Evolutionary conservation across 2,329 filamentous ascomycete genomes (phyloP).

Genomic region (Paramyrothecium roridum): DNA sequence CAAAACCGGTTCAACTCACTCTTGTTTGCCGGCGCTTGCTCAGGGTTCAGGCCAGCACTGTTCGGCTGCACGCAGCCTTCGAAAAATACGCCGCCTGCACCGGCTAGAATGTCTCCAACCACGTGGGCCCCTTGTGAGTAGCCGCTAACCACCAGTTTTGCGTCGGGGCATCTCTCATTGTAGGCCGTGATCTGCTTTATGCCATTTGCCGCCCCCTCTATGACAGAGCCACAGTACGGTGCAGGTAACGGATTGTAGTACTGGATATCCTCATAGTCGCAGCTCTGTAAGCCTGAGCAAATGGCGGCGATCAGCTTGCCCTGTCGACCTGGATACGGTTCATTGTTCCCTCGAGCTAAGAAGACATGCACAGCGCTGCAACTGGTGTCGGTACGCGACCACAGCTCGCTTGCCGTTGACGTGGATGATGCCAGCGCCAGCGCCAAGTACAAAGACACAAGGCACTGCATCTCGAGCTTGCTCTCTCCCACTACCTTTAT

Average conservation of each 20-base stretch:
- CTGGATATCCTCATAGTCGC: constrained; percentile 28
- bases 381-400: too few species aligned
- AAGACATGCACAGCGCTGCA: constrained; percentile 25
- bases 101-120: constrained; percentile 31
- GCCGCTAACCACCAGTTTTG: constrained; percentile 36
- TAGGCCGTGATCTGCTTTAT: constrained; percentile 34
- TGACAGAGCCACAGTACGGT: constrained; percentile 32
- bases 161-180: constrained; percentile 32
- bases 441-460: too few species aligned
- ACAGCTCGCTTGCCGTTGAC: too few species aligned
- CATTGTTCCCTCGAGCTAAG: constrained; percentile 22
- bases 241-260: constrained; percentile 23
- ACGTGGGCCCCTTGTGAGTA: constrained; percentile 38
- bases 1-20: constrained; percentile 29
- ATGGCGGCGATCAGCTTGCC: constrained; percentile 21
- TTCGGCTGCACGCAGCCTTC: constrained; percentile 21
- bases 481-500: too few species aligned
- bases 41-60: constrained; percentile 19
- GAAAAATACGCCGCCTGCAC: constrained; percentile 30
- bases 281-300: constrained; percentile 19
- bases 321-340: constrained; percentile 25
- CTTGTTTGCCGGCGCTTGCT: constrained; percentile 24
- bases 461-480: too few species aligned
- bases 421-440: too few species aligned
- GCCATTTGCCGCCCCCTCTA: constrained; percentile 30